Percentiles rank a stretch among this genome's conserved stretches.
phyloP scores from a whole-genome alignment of 208 protist genomes.

The Naegleria gruberi region DNA sequence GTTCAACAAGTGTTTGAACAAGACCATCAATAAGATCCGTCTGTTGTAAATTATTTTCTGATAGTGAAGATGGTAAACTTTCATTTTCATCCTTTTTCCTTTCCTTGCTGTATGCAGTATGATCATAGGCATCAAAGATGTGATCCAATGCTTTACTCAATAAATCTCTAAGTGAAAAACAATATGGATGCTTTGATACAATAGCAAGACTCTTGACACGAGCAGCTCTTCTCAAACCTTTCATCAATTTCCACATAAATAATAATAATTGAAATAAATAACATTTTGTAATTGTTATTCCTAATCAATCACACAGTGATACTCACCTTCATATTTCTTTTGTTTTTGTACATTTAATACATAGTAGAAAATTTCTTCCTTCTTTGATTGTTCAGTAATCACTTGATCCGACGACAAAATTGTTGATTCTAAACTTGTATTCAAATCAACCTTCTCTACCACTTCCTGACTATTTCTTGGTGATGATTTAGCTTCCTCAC shows the following conservation, averaged over 20 bases:
- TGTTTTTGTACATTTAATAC: constrained; percentile 1
- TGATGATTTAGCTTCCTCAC: too few relatives aligned
- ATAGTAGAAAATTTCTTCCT: not conserved
- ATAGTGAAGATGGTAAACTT: not conserved
- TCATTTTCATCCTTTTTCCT: not conserved
- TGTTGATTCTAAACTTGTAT: not conserved
- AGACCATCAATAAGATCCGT: not conserved
- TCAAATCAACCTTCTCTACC: too few relatives aligned
- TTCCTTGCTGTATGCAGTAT: not conserved
- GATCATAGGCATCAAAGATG: not conserved
- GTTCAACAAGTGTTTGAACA: not conserved
- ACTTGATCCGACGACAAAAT: not conserved
- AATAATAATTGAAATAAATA: not conserved
- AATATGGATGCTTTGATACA: not conserved
- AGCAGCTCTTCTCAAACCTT: not conserved
- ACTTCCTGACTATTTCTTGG: too few relatives aligned
- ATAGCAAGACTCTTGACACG: constrained; percentile 4
- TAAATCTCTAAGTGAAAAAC: constrained; percentile 2
- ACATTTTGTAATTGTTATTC: not conserved
- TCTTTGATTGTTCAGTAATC: not conserved
- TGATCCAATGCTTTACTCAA: not conserved
- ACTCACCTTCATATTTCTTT: constrained; percentile 13
- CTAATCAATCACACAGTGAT: not conserved
- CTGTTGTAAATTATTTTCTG: not conserved
- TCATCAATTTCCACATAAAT: not conserved